phyloP scores from a whole-genome alignment of 257 asterid species.

The Parsonsia alboflavescens region DNA sequence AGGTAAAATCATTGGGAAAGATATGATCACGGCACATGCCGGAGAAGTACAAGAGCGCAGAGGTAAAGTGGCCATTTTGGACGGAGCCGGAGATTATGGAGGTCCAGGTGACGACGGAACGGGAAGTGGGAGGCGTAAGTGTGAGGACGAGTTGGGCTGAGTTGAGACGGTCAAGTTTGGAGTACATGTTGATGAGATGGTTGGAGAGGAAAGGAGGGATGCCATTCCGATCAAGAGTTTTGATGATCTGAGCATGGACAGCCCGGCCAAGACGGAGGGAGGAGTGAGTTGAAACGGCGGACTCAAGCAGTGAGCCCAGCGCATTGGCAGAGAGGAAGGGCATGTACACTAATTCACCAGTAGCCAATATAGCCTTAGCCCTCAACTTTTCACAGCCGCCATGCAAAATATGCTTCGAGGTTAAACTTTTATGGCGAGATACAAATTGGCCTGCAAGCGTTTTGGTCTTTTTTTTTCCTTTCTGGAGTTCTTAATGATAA shows the following conservation, averaged over 20 bases:
- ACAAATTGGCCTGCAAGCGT: no score
- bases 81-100: slow-evolving; percentile 78
- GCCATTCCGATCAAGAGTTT: slow-evolving; percentile 25
- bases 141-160: slow-evolving; percentile 53
- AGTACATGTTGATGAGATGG: slow-evolving; percentile 81
- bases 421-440: no score
- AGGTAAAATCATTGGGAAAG: slow-evolving; percentile 81
- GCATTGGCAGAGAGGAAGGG: slow-evolving; percentile 40
- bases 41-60: slow-evolving; percentile 46
- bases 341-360: slow-evolving; percentile 21
- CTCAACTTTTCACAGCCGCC: not conserved
- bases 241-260: slow-evolving; percentile 56
- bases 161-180: slow-evolving; percentile 63
- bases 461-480: no score
- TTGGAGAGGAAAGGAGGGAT: slow-evolving; percentile 62
- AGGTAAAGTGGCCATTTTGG: slow-evolving; percentile 54
- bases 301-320: slow-evolving; percentile 54
- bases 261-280: slow-evolving; percentile 59
- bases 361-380: not conserved
- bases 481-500: no score
- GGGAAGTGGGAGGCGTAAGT: slow-evolving; percentile 43
- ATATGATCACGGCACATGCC: slow-evolving; percentile 57
- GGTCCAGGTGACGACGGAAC: slow-evolving; percentile 95
- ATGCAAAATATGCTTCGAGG: not conserved
- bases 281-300: slow-evolving; percentile 53